A percentile compares a stretch with the other conserved stretches of the same genome.
These are phyloP conservation scores for Cephalotrichum gorgonifer DNA, from an alignment of 2,329 filamentous ascomycete species.

Conservation along the genomic window DNA sequence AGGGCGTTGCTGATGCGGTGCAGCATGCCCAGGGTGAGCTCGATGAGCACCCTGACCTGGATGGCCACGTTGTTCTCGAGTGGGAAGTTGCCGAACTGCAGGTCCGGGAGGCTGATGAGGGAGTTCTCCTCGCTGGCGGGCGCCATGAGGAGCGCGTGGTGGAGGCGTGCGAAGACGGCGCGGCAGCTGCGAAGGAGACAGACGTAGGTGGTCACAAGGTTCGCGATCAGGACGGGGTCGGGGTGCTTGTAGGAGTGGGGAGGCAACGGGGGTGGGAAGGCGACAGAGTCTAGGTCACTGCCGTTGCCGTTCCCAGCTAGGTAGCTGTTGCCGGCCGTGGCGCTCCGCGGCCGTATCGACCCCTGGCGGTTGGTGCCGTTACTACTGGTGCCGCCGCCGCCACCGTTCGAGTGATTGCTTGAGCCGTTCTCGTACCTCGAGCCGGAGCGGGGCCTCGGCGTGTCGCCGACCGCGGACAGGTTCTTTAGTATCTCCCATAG, in stretches of 20 bases:
- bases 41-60: not conserved
- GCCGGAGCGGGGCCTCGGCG: not conserved
- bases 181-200: constrained; percentile 1
- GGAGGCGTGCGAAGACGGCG: constrained; percentile 2
- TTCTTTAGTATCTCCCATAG: constrained; percentile 2
- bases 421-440: not conserved
- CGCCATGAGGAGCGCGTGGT: constrained; percentile 3
- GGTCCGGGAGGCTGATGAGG: not conserved
- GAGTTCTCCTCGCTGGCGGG: constrained; percentile 2
- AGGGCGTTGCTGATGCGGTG: constrained; percentile 3
- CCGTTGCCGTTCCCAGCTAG: not conserved
- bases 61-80: constrained; percentile 3
- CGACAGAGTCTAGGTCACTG: not conserved
- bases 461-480: not conserved
- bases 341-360: not conserved
- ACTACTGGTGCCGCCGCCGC: not conserved
- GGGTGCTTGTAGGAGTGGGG: not conserved
- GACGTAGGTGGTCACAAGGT: constrained; percentile 1
- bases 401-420: too few relatives aligned
- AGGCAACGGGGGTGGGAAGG: not conserved
- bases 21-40: constrained; percentile 1
- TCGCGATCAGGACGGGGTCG: not conserved
- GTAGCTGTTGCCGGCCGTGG: not conserved
- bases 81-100: constrained; percentile 3
- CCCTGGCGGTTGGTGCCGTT: not conserved